Percentiles rank a stretch among this genome's conserved stretches.
These are phyloP conservation scores for Phytophthora podocarpi DNA, from an alignment of 352 stramenopile genomes.

Conservation along the genomic window DNA sequence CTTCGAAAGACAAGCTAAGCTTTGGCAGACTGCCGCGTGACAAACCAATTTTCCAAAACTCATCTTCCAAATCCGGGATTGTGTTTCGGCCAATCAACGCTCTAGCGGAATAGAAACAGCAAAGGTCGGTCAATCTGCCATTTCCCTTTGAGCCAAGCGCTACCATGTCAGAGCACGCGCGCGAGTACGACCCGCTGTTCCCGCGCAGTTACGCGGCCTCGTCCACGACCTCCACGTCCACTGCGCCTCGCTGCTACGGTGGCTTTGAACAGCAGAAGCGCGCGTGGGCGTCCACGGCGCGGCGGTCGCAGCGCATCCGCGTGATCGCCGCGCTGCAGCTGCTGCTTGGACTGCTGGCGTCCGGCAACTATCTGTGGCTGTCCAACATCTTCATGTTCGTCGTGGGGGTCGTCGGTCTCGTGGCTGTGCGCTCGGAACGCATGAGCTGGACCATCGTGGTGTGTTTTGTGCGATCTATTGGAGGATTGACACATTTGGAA, in stretches of 20 bases:
- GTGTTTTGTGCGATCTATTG: slow-evolving; percentile 28
- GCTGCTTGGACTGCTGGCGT: slow-evolving; percentile 56
- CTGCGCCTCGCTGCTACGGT: slow-evolving; percentile 55
- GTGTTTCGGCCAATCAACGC: neutral
- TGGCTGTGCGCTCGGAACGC: slow-evolving; percentile 77
- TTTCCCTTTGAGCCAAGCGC: neutral
- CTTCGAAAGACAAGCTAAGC: too few relatives aligned
- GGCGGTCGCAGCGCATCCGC: slow-evolving; percentile 68
- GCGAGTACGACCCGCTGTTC: slow-evolving; percentile 47
- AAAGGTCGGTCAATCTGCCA: slow-evolving; percentile 1
- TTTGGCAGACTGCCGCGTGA: too few relatives aligned
- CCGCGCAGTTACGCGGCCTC: slow-evolving; percentile 39
- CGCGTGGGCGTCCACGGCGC: slow-evolving; percentile 64
- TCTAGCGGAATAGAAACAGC: slow-evolving; percentile 9
- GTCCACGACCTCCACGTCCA: slow-evolving; percentile 41
- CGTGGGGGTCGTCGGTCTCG: slow-evolving; percentile 64
- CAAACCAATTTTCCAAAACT: too few relatives aligned
- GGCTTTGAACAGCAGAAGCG: slow-evolving; percentile 85
- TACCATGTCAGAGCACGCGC: slow-evolving; percentile 25
- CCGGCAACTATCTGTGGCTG: slow-evolving; percentile 77
- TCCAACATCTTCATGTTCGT: slow-evolving; percentile 79
- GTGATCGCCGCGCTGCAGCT: slow-evolving; percentile 67
- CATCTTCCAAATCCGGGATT: neutral
- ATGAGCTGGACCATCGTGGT: slow-evolving; percentile 84
- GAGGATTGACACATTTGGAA: slow-evolving; percentile 14